These are phyloP conservation scores for Starmera pachycereana DNA, from an alignment of 805 yeast species.

Conservation along the genomic window DNA sequence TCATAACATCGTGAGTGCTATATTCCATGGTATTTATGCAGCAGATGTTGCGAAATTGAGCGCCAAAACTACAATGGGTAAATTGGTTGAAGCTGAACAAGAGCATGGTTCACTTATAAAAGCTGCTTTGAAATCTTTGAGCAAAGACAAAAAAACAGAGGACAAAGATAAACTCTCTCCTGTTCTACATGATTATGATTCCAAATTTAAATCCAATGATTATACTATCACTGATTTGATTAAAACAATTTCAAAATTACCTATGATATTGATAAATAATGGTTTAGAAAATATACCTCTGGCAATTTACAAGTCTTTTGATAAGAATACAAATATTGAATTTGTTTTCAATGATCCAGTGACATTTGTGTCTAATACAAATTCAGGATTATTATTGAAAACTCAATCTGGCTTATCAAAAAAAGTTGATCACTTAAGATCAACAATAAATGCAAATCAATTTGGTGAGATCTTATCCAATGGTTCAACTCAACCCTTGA, in stretches of 20 bases:
- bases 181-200: conserved; percentile 27
- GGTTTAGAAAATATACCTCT: conserved; percentile 50
- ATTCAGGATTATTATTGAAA: conserved; percentile 2
- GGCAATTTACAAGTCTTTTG: conserved; percentile 28
- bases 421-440: conserved; percentile 44
- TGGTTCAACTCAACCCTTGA: conserved; percentile 3
- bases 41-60: conserved; percentile 67
- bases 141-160: conserved; percentile 13
- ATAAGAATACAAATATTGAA: conserved; percentile 28
- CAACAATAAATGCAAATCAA: conserved; percentile 40
- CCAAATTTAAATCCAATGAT: conserved; percentile 28
- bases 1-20: conserved; percentile 63
- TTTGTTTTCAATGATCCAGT: conserved; percentile 23
- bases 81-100: conserved; percentile 46
- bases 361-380: conserved; percentile 4
- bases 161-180: conserved; percentile 12
- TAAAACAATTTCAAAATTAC: conserved; percentile 36
- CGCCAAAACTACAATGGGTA: conserved; percentile 48
- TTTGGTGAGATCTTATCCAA: conserved; percentile 23
- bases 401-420: background rate
- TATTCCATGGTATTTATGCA: conserved; percentile 85
- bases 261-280: conserved; percentile 46
- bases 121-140: conserved; percentile 30
- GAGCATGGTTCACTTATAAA: conserved; percentile 48
- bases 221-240: conserved; percentile 27